phyloP scores from a whole-genome alignment of 2,329 filamentous ascomycete species.

The Aureobasidium sp. region DNA sequence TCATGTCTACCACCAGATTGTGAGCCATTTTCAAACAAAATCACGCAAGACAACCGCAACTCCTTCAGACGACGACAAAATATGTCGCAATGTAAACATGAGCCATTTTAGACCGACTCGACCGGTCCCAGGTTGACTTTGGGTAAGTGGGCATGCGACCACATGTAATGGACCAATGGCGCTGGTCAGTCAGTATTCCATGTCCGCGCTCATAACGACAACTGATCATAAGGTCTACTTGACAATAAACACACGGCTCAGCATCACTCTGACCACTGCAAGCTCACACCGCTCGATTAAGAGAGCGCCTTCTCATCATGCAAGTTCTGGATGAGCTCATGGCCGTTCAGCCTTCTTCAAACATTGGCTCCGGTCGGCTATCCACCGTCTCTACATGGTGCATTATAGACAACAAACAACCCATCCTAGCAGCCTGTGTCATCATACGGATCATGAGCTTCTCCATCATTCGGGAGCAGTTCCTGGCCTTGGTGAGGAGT shows the following conservation, averaged over 20 bases:
- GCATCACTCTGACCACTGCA: not conserved
- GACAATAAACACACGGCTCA: not conserved
- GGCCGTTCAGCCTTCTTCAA: not conserved
- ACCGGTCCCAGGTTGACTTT: not conserved
- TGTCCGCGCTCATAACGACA: not conserved
- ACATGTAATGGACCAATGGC: not conserved
- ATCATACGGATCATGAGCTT: not conserved
- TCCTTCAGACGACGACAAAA: not conserved
- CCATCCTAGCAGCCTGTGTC: too few relatives aligned
- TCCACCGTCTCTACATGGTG: too few relatives aligned
- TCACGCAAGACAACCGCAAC: slow-evolving; percentile 4
- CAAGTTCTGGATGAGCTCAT: not conserved
- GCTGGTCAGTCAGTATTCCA: not conserved
- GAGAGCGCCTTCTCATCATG: not conserved
- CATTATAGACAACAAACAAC: too few relatives aligned
- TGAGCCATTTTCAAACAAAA: slow-evolving; percentile 14
- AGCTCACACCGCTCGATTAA: not conserved
- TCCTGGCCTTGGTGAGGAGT: not conserved
- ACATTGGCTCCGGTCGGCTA: not conserved
- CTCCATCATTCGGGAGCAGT: not conserved
- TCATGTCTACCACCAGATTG: not conserved
- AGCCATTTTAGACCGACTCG: slow-evolving; percentile 4
- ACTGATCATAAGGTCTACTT: slow-evolving; percentile 2
- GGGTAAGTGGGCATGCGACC: not conserved
- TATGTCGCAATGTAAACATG: not conserved